Percentiles rank a stretch among this genome's conserved stretches.
Conservation (phyloP, 345 rosid genomes). For the Rhizophora apiculata region DNA sequence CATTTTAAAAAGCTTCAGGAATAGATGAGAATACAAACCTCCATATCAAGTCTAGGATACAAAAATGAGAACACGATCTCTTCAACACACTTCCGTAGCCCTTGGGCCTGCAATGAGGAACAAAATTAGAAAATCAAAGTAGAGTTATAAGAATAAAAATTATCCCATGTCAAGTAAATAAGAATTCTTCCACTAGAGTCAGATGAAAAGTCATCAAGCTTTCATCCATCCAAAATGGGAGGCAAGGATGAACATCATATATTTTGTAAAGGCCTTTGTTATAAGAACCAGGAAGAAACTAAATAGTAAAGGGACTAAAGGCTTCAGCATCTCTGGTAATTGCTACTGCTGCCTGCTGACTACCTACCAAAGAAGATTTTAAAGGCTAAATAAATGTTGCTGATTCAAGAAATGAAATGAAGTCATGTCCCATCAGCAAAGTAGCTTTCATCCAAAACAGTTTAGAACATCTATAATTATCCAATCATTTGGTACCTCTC, state of each 20-base stretch:
- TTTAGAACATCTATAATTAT: neutral
- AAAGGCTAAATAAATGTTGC: neutral
- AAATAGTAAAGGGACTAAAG: neutral
- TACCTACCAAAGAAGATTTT: neutral
- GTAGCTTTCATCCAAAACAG: neutral
- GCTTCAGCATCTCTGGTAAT: neutral
- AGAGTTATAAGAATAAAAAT: slow-evolving; percentile 12
- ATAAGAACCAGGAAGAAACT: neutral
- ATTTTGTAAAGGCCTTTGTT: neutral
- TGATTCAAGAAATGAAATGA: neutral
- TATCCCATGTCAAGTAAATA: neutral
- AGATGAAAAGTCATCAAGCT: neutral
- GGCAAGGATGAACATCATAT: too few species aligned
- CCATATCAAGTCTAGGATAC: slow-evolving; percentile 95
- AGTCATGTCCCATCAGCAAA: neutral
- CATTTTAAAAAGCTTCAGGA: neutral
- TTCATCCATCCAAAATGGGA: neutral
- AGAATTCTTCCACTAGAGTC: neutral
- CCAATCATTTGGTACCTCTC: neutral
- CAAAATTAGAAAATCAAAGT: neutral
- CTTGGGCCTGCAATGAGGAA: slow-evolving; percentile 47
- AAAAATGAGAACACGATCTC: slow-evolving; percentile 80
- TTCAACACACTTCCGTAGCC: slow-evolving; percentile 72
- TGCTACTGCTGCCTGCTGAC: neutral
- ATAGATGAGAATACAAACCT: slow-evolving; percentile 46